Evolutionary conservation across 2,329 filamentous ascomycete genomes (phyloP).

Genomic region (Byssochlamys sp.): DNA sequence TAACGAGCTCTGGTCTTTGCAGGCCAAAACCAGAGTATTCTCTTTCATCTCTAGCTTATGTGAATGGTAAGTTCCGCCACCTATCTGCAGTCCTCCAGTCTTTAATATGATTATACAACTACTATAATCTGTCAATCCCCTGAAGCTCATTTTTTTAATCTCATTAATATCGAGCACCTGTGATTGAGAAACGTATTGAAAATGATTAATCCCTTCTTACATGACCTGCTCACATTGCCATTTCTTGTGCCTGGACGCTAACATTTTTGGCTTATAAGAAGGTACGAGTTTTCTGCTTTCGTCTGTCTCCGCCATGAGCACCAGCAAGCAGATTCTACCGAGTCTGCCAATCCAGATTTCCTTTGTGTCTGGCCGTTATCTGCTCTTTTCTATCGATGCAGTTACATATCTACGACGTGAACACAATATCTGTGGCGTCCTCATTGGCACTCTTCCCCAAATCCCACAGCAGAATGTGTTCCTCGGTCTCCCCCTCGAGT

Average conservation of each 20-base stretch:
- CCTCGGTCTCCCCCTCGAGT: slow-evolving; percentile 73
- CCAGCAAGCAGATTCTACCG: slow-evolving; percentile 25
- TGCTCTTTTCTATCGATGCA: slow-evolving; percentile 78
- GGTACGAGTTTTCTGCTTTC: background rate
- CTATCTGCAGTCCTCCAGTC: background rate
- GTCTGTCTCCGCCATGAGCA: background rate
- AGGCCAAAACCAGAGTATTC: slow-evolving; percentile 3
- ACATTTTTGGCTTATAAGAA: slow-evolving; percentile 6
- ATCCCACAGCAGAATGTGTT: slow-evolving; percentile 93
- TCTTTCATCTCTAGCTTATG: background rate
- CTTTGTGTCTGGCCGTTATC: slow-evolving; percentile 67
- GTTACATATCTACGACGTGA: slow-evolving; percentile 67
- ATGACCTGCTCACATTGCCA: slow-evolving; percentile 4
- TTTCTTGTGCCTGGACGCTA: slow-evolving; percentile 11
- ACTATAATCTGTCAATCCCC: slow-evolving; percentile 76
- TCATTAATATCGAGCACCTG: slow-evolving; percentile 27
- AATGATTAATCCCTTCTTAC: slow-evolving; percentile 20
- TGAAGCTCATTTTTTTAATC: slow-evolving; percentile 45
- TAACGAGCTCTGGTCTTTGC: slow-evolving; percentile 7
- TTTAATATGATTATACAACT: slow-evolving; percentile 55
- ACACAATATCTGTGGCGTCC: slow-evolving; percentile 75
- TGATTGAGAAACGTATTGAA: slow-evolving; percentile 37
- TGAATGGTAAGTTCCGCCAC: slow-evolving; percentile 1
- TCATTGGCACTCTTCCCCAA: slow-evolving; percentile 81
- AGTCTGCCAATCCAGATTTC: slow-evolving; percentile 66